phyloP scores from a whole-genome alignment of 2,329 filamentous ascomycete genomes.

The Pseudogymnoascus sp. region DNA sequence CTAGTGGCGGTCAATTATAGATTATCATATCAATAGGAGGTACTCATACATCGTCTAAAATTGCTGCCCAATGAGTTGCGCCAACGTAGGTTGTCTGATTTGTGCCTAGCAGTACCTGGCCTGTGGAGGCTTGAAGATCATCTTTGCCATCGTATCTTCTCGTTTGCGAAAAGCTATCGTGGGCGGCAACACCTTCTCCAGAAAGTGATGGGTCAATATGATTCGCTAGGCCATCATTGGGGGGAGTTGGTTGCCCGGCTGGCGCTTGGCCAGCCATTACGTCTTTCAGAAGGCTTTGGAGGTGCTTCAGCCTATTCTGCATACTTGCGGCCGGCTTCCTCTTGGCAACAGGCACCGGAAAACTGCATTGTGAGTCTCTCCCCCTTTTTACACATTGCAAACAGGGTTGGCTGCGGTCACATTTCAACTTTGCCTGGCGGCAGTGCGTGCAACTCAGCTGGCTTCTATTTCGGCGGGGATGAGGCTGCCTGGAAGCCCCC shows the following conservation, averaged over 20 bases:
- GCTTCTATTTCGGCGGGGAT: not conserved
- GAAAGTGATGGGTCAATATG: not conserved
- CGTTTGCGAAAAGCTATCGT: not conserved
- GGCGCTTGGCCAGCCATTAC: constrained; percentile 34
- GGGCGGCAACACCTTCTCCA: not conserved
- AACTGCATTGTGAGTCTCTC: constrained; percentile 37
- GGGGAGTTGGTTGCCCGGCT: not conserved
- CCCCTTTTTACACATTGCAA: constrained; percentile 44
- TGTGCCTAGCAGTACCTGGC: constrained; percentile 37
- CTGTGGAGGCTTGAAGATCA: constrained; percentile 17
- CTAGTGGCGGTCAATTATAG: constrained; percentile 25
- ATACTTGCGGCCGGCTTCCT: constrained; percentile 37
- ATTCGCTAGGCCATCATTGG: not conserved
- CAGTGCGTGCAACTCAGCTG: constrained; percentile 15
- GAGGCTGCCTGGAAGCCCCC: not conserved
- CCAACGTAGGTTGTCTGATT: constrained; percentile 45
- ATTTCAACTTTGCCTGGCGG: constrained; percentile 32
- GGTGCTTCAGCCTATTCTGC: constrained; percentile 44
- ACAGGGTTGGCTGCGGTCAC: constrained; percentile 45
- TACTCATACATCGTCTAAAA: constrained; percentile 47
- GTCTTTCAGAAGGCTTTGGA: constrained; percentile 49
- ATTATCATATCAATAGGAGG: not conserved
- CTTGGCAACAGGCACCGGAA: constrained; percentile 39
- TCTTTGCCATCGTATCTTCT: constrained; percentile 15
- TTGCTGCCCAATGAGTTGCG: constrained; percentile 52